Evolutionary conservation across 768 basidiomycete species (phyloP), one percentile per base, ranked within the genome.

Genomic region (Fomitopsis pulvina): DNA sequence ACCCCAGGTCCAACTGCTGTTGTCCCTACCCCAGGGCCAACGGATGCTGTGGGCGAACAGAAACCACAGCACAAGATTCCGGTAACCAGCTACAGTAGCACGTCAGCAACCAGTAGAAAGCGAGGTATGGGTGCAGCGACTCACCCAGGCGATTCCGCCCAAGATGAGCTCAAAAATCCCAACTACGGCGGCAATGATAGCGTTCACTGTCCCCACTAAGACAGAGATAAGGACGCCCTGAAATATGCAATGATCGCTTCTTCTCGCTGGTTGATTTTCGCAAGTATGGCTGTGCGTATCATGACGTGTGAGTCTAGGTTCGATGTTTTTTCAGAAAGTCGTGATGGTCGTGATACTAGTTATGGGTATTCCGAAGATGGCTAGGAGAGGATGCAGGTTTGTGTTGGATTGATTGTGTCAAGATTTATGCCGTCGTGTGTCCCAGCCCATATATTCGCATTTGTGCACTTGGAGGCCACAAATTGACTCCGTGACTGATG

Each of bases 41-140:
- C 42, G 41, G 11, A 41, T 32, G n/a, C 44, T 44, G 2, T 22
- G 28, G 12, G 41, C 46, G 20, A 38, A 38, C 38, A 52, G 27
- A 41, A 34, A 25, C 51, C 51, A 25, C 52, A 53, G 48, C 52
- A 53, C 27, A 53, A 29, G 47, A 53, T 49, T 27, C 48, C 48
- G 18, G 22, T 42, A 20, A 53, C 24, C 18, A 53, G 25, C 52
- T 53, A 14, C 10, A 24, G 25, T 14, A 12, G 34, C 14, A n/a
- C 20, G 26, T 6, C 10, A 2, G 21, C 8, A 3, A 21, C 41
- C 26, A 48, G 22, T 16, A 8, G 4, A 37, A 18, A 6, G 7
- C 21, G 26, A 3, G 24, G 20, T 1, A 12, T 18, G 20, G 4
- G 22, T 40, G 24, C 20, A 38, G 6, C n/a, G 28, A 51, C 51